Evolutionary conservation across 371 early-diverging fungal genomes (phyloP).

Genomic region (Mucor mucedo): DNA sequence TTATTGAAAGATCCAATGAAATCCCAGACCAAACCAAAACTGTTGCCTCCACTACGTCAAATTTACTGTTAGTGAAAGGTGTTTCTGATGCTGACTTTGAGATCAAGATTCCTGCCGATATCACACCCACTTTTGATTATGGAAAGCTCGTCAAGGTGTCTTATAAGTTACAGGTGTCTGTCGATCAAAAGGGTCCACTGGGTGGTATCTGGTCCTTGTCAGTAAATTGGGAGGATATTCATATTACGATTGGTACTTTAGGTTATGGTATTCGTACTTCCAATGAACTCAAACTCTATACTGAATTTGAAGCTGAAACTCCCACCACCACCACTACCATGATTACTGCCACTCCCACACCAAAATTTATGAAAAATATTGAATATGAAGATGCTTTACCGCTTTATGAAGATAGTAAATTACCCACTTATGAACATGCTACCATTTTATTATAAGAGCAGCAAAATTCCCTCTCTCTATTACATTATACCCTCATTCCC

Average conservation of each 20-base stretch:
- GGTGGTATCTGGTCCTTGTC: conserved; percentile 25
- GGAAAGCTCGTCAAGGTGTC: conserved; percentile 16
- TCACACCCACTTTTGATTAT: conserved; percentile 22
- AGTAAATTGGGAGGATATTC: conserved; percentile 15
- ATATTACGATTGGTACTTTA: conserved; percentile 41
- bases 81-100: conserved; percentile 21
- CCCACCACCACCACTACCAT: background rate
- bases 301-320: background rate
- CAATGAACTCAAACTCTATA: conserved; percentile 33
- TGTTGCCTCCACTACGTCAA: background rate
- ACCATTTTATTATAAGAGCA: background rate
- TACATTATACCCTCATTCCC: too few relatives aligned
- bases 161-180: conserved; percentile 17
- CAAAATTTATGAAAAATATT: conserved; percentile 34
- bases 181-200: conserved; percentile 25
- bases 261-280: conserved; percentile 42
- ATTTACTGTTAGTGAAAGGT: background rate
- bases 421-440: conserved; percentile 64
- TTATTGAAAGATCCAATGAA: conserved; percentile 5
- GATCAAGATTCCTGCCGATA: conserved; percentile 17
- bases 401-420: conserved; percentile 42
- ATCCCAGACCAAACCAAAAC: conserved; percentile 5
- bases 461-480: too few relatives aligned
- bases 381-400: conserved; percentile 45
- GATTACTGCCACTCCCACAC: conserved; percentile 7